Conservation (phyloP, 495 filamentous ascomycete genomes). For the Cladorrhinum samala region DNA sequence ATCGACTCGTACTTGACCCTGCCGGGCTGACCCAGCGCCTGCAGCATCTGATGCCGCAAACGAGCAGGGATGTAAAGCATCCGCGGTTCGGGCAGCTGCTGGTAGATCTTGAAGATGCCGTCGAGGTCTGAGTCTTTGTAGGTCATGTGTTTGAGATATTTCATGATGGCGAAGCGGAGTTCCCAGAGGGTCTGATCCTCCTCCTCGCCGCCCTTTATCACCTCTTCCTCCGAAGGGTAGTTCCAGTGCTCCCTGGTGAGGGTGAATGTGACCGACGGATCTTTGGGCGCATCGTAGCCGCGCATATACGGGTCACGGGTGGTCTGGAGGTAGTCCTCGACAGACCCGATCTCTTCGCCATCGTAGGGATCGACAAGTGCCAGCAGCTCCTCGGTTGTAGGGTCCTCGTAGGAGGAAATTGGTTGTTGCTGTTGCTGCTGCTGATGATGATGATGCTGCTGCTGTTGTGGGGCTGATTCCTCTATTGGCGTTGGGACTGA, state of each 20-base stretch:
- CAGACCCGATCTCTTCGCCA: conserved; percentile 28
- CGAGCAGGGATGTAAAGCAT: conserved; percentile 54
- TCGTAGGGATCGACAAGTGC: conserved; percentile 43
- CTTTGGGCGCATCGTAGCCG: conserved; percentile 38
- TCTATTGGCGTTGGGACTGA: neutral
- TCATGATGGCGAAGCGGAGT: conserved; percentile 27
- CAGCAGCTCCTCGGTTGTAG: conserved; percentile 38
- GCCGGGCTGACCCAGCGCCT: conserved; percentile 58
- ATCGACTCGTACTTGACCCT: conserved; percentile 52
- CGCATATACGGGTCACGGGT: conserved; percentile 43
- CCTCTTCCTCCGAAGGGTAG: conserved; percentile 37
- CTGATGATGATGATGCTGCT: neutral
- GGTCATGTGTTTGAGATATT: conserved; percentile 25
- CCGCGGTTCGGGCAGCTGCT: conserved; percentile 50
- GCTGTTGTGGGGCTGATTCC: neutral
- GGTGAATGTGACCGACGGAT: conserved; percentile 39
- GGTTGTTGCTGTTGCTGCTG: neutral
- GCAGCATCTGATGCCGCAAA: conserved; percentile 59
- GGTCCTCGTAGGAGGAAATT: neutral
- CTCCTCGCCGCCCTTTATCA: conserved; percentile 17
- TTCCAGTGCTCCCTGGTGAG: conserved; percentile 38
- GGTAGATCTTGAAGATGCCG: conserved; percentile 37
- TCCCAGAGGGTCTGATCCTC: conserved; percentile 23
- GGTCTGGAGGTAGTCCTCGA: conserved; percentile 42
- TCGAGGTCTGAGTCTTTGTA: conserved; percentile 29